Conservation (phyloP, 139 green algal species). For the Diplosphaera chodatii region DNA sequence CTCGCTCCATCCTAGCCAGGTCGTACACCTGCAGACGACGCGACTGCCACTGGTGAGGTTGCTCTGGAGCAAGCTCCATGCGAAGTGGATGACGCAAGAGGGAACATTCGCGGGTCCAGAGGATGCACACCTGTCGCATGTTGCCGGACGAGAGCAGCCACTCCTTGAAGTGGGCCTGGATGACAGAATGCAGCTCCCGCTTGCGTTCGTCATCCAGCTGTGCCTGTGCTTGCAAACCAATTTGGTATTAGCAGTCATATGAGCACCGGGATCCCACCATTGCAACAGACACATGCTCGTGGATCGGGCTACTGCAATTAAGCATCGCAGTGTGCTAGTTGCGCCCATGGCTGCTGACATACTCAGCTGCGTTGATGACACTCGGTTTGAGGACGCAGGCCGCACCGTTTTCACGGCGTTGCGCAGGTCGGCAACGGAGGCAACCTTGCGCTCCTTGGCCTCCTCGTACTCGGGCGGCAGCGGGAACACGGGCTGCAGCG, state of each 20-base stretch:
- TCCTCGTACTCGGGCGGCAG: conserved; percentile 75
- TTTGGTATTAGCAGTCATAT: no score
- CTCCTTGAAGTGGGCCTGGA: conserved; percentile 86
- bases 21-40: conserved; percentile 82
- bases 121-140: conserved; percentile 45
- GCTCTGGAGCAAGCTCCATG: no score
- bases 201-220: conserved; percentile 61
- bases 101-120: background rate
- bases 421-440: conserved; percentile 62
- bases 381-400: background rate
- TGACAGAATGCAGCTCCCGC: conserved; percentile 69
- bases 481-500: conserved; percentile 47
- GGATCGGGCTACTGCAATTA: no score
- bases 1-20: conserved; percentile 66
- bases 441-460: conserved; percentile 70
- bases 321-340: no score
- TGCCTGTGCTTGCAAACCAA: no score
- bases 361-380: no score
- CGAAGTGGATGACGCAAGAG: no score
- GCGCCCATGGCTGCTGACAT: no score
- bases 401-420: conserved; percentile 44
- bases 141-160: conserved; percentile 64
- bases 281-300: no score
- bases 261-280: no score
- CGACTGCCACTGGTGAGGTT: no score